These are phyloP conservation scores for Brassica rapa DNA, from an alignment of 345 rosid genomes.

Conservation along the genomic window DNA sequence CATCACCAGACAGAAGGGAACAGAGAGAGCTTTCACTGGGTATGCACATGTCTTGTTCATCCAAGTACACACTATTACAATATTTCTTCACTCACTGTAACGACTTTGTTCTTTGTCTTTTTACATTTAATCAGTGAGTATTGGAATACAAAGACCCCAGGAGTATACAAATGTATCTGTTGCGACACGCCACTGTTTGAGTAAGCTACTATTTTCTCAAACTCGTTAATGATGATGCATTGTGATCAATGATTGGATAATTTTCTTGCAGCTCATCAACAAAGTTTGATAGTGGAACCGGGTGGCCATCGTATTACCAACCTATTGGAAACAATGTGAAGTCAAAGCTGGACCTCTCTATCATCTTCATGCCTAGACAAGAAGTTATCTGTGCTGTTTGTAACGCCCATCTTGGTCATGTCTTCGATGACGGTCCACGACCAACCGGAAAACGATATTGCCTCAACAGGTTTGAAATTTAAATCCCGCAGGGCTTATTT, in stretches of 20 bases:
- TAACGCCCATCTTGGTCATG: constrained; percentile 87
- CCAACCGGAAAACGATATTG: constrained; percentile 88
- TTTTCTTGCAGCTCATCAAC: constrained; percentile 66
- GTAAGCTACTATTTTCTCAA: constrained; percentile 44
- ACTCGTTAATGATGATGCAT: background rate
- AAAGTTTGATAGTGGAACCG: constrained; percentile 96
- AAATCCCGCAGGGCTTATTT: too few species aligned
- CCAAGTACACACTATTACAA: background rate
- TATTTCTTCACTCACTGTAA: background rate
- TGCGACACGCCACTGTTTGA: constrained; percentile 80
- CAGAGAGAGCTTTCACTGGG: constrained; percentile 95
- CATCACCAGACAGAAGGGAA: constrained; percentile 79
- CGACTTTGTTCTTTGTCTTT: background rate
- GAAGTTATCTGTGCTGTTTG: constrained; percentile 75
- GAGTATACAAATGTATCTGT: constrained; percentile 85
- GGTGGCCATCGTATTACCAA: constrained; percentile 91
- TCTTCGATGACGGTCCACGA: constrained; percentile 83
- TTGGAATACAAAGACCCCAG: constrained; percentile 78
- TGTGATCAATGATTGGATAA: background rate
- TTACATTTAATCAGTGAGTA: constrained; percentile 56
- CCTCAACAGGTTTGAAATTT: constrained; percentile 59
- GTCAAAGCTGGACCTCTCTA: constrained; percentile 69
- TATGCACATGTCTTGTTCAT: constrained; percentile 30
- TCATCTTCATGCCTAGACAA: constrained; percentile 89
- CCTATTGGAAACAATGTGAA: constrained; percentile 70